phyloP scores from a whole-genome alignment of 768 basidiomycete species.

The Symmetrospora coprosmae region DNA sequence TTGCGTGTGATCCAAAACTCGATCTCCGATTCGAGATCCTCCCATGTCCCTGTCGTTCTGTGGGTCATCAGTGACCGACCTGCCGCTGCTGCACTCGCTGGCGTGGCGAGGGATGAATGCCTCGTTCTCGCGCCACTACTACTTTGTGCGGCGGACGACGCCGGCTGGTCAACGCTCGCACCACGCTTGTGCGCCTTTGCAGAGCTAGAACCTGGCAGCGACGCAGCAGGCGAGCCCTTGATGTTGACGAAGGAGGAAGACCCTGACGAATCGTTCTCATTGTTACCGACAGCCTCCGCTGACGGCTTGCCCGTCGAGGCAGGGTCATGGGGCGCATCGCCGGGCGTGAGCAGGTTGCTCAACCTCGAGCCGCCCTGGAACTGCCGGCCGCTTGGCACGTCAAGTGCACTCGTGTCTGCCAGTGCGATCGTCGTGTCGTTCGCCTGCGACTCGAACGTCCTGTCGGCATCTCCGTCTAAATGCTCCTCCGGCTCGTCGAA shows the following conservation, averaged over 20 bases:
- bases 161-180: neutral
- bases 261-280: neutral
- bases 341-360: no score
- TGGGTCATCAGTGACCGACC: neutral
- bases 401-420: neutral
- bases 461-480: neutral
- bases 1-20: conserved; percentile 77
- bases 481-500: neutral
- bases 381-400: neutral
- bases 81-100: no score
- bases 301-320: neutral
- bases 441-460: neutral
- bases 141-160: no score
- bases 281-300: neutral
- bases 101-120: no score
- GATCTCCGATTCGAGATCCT: conserved; percentile 53
- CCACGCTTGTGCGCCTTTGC: neutral
- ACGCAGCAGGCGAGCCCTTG: neutral
- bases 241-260: conserved; percentile 8
- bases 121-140: no score
- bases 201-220: neutral
- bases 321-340: conserved; percentile 15
- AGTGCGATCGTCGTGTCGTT: neutral
- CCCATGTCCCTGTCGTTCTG: conserved; percentile 1
- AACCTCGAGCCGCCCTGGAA: no score